Evolutionary conservation across 1,284 basidiomycete genomes (phyloP).

Genomic region (Melampsora larici-populina): DNA sequence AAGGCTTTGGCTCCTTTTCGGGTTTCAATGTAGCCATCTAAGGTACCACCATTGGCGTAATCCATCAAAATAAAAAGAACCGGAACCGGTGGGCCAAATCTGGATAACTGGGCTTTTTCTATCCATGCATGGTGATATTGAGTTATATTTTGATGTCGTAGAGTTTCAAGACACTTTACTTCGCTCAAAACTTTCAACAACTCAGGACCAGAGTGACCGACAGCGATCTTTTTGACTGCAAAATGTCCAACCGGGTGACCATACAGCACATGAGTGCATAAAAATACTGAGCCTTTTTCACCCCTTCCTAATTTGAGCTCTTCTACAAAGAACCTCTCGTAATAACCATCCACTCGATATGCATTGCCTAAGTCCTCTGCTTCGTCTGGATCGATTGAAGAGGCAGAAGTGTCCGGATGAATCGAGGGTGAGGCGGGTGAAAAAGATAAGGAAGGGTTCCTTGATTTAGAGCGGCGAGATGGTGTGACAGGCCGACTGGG

Average conservation of each 20-base stretch:
- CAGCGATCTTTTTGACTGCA: constrained; percentile 40
- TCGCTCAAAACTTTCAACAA: constrained; percentile 51
- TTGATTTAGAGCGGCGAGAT: not conserved
- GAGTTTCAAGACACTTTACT: constrained; percentile 76
- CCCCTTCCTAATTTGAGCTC: constrained; percentile 83
- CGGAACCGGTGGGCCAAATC: constrained; percentile 50
- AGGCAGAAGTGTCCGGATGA: not conserved
- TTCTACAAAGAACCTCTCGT: constrained; percentile 75
- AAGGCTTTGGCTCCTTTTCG: constrained; percentile 14
- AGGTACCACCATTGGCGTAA: constrained; percentile 52
- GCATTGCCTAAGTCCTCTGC: constrained; percentile 25
- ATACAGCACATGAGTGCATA: constrained; percentile 58
- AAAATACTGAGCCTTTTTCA: constrained; percentile 80
- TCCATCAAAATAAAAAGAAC: constrained; percentile 52
- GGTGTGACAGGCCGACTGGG: constrained; percentile 21
- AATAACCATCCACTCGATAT: constrained; percentile 57
- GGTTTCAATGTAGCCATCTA: constrained; percentile 48
- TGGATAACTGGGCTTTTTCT: constrained; percentile 57
- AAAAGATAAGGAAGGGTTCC: not conserved
- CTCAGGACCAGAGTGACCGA: constrained; percentile 37
- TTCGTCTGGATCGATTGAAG: not conserved
- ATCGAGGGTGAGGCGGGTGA: constrained; percentile 1
- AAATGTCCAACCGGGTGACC: constrained; percentile 31
- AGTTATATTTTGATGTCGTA: constrained; percentile 86
- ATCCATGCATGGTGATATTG: constrained; percentile 95